phyloP scores from a whole-genome alignment of 2,329 filamentous ascomycete species.

The Cladosporium sp. region DNA sequence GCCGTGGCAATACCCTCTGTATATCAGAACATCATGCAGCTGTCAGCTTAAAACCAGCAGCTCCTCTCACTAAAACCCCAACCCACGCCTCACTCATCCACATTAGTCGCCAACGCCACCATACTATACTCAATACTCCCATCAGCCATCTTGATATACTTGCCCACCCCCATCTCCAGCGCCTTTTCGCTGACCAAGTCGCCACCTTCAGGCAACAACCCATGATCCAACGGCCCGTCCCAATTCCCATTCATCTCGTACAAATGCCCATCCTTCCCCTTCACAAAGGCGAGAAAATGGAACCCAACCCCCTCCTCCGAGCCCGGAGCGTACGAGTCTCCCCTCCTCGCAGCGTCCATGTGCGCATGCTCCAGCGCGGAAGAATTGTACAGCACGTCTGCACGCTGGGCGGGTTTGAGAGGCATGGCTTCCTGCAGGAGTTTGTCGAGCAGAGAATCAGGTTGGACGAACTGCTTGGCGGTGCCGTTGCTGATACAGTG shows the following conservation, averaged over 20 bases:
- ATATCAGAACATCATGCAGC: no score
- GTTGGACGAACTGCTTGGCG: slow-evolving; percentile 38
- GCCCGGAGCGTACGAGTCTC: slow-evolving; percentile 36
- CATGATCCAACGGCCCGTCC: slow-evolving; percentile 44
- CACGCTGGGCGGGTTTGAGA: slow-evolving; percentile 43
- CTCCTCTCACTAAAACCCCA: no score
- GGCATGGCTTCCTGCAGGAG: slow-evolving; percentile 43
- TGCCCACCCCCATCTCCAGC: slow-evolving; percentile 37
- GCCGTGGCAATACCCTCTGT: no score
- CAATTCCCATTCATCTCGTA: slow-evolving; percentile 45
- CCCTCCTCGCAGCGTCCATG: slow-evolving; percentile 37
- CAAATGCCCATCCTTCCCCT: slow-evolving; percentile 41
- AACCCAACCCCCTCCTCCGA: slow-evolving; percentile 32
- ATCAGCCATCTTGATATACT: slow-evolving; percentile 36
- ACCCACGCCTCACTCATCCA: neutral
- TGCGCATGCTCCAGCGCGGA: slow-evolving; percentile 42
- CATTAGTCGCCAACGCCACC: slow-evolving; percentile 33
- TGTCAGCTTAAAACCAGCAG: no score
- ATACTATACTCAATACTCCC: slow-evolving; percentile 42
- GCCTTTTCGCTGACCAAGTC: slow-evolving; percentile 43
- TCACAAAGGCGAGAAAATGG: slow-evolving; percentile 47
- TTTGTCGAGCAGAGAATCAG: slow-evolving; percentile 41
- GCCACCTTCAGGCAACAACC: slow-evolving; percentile 36
- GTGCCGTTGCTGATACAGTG: slow-evolving; percentile 52
- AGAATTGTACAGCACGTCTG: slow-evolving; percentile 49